phyloP scores from a whole-genome alignment of 176 grass and related monocot genomes.

The Avena sativa region DNA sequence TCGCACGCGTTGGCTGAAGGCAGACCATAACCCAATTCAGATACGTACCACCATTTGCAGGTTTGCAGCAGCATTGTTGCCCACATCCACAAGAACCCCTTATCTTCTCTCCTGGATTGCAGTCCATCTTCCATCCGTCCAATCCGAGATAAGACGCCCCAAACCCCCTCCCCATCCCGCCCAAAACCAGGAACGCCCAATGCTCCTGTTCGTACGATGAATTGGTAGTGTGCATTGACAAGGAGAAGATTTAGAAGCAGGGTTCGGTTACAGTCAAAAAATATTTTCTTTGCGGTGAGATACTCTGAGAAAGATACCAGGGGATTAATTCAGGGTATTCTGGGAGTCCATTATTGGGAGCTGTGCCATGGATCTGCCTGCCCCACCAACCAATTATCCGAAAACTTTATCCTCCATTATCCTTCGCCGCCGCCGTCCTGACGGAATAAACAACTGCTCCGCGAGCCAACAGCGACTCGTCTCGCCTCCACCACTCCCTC shows the following conservation, averaged over 20 bases:
- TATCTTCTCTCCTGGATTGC: conserved; percentile 39
- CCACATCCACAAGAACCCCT: conserved; percentile 45
- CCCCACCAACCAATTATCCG: conserved; percentile 49
- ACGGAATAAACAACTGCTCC: conserved; percentile 56
- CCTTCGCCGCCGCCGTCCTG: conserved; percentile 34
- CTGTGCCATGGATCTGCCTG: conserved; percentile 58
- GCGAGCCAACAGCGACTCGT: conserved; percentile 17
- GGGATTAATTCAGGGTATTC: conserved; percentile 17
- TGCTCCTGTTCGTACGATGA: not conserved
- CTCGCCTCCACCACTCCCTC: conserved; percentile 31
- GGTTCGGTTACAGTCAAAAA: not conserved
- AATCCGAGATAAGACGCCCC: conserved; percentile 30
- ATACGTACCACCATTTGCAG: not conserved
- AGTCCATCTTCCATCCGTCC: conserved; percentile 41
- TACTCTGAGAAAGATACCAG: not conserved
- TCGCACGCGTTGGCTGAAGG: not conserved
- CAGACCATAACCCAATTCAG: not conserved
- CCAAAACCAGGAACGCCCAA: not conserved
- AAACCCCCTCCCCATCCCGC: not conserved
- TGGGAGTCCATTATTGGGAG: conserved; percentile 11
- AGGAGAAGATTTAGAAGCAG: not conserved
- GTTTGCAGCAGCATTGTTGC: not conserved
- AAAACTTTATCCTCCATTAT: conserved; percentile 49
- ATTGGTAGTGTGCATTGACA: not conserved
- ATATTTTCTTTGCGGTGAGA: conserved; percentile 3